Evolutionary conservation across 1,284 basidiomycete genomes (phyloP), one percentile per base, ranked within the genome.

Genomic region (Irpex sp.): DNA sequence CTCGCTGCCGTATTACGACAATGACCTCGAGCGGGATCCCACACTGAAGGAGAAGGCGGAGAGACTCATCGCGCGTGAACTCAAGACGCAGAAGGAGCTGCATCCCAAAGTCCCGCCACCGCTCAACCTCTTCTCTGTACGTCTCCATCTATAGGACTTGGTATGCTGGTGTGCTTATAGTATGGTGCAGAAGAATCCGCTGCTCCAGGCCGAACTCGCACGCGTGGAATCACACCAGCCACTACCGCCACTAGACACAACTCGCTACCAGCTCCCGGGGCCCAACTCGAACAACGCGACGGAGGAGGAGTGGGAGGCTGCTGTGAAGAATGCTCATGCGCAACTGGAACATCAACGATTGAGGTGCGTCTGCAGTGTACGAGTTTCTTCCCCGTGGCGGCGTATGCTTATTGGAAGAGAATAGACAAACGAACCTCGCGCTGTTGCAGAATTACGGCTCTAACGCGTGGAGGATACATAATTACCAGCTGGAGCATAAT

Each of bases 1-100:
- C 77, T 93, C 94, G 21, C 82, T 97, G 63, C 94, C 96, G 11
- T 98, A 98, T 78, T 96, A 94, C 72, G 96, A 98, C 79, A 91
- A 94, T 73, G 95, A 98, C 71, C 82, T 96, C 56, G 93, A 96
- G 66, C 83, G 83, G 61, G 84, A 87, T 65, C 90, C 93, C 2
- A 76, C 85, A 63, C 78, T 92, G 64, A 86, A 84, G 70, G 82
- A 87, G 70, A 87, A 87, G 69, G 92, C 94, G 11, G 87, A 91
- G 64, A 81, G 81, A 65, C 89, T 92, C 73, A 77, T 94, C 58
- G 87, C 87, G 34, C 81, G 83, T 19, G 86, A 93, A 73, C 82
- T 85, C 54, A 56, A 37, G 26, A 3, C 6, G 34, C 54, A 56
- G 6, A 31, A 56, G 17, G 54, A 37, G 26, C 77, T 91, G 70